Base-by-base conservation (phyloP, 805 yeast species). In the Wickerhamiella sorbophila region DNA sequence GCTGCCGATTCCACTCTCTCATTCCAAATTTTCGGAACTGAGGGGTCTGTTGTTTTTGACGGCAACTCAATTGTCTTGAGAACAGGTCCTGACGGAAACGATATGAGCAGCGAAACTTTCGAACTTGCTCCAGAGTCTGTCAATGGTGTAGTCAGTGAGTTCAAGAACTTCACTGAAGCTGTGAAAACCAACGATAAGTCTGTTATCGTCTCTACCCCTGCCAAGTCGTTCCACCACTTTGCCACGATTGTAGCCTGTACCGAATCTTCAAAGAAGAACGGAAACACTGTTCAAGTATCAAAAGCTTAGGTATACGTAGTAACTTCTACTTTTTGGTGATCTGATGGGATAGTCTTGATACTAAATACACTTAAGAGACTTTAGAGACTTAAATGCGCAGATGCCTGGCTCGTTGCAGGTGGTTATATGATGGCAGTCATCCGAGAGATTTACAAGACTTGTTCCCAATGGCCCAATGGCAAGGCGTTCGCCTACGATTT, bases 241-340 rank as follows among this genome's bases (percentile, higher is more conserved):
- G 95, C 95, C 5, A 72, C 84, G 51, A 75, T 88, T 44, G 94
- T 75, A 43, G 97, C 95, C 21, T 81, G 83, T 45, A 62, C 88
- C 31, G 78, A 79, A 49, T 78, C 91, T 44, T 73, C 84, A 15
- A 44, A 55, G 42, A 44, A 48, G 32, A 50, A 47, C 22, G 74
- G 74, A 12, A 46, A 51, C 17, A 45, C 52, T 2, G 63, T 61
- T 9, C 37, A 39, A 5, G 67, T 68, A 12, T 55, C 47, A 26
- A 55, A 45, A 36, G 33, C 43, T 1, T 45, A 38, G 27, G n/a
- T n/a, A n/a, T n/a, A n/a, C n/a, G n/a, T n/a, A n/a, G n/a, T n/a
- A n/a, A n/a, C n/a, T n/a, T n/a, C n/a, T n/a, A n/a, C n/a, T n/a
- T n/a, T n/a, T n/a, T n/a, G n/a, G n/a, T n/a, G n/a, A n/a, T n/a